Base-by-base conservation (phyloP, 768 basidiomycete genomes). In the Strobilomyces dryophilus region DNA sequence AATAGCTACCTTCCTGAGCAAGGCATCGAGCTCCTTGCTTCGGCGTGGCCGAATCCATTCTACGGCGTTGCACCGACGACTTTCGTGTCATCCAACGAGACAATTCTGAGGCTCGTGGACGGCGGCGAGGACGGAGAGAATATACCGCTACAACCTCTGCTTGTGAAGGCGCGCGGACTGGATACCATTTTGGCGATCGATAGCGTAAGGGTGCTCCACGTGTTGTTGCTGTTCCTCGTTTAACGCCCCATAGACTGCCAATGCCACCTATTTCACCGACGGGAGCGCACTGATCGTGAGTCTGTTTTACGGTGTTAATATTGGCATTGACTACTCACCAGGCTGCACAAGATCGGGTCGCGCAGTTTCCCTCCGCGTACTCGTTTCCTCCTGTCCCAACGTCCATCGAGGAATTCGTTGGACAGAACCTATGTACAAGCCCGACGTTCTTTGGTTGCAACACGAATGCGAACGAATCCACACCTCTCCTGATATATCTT, bases 401-500 rank as follows among this genome's bases (percentile, higher is more conserved):
- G 7, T 48, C 62, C 8, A 20, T 56, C 1, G 54, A 17, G 20
- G 64, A 61, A 20, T 76, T 75, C 49, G 59, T 67, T 29, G 62
- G 68, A 17, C 68, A 71, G 40, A 71, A 71, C 46, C 66, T 77
- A 21, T 70, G 62, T 29, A 47, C 52, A 1, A 66, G 68, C 9
- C 76, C 76, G 29, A 29, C 29, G 29, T 29, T 29, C 29, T 29
- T 29, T 9, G 29, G 29, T 7, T 29, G 29, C 29, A 29, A 29
- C 9, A 29, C 29, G 29, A 29, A 29, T 6, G 9, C 29, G 29
- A 29, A 61, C 24, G 58, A 54, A 0, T 66, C 64, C 37, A 74
- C 72, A 4, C 81, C 82, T 3, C 61, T 83, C 35, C 57, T 84
- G n/a, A 73, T 84, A 49, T 85, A 85, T 64, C 65, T 83, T 17